phyloP scores from a whole-genome alignment of 495 filamentous ascomycete species.

The Neurospora terricola region DNA sequence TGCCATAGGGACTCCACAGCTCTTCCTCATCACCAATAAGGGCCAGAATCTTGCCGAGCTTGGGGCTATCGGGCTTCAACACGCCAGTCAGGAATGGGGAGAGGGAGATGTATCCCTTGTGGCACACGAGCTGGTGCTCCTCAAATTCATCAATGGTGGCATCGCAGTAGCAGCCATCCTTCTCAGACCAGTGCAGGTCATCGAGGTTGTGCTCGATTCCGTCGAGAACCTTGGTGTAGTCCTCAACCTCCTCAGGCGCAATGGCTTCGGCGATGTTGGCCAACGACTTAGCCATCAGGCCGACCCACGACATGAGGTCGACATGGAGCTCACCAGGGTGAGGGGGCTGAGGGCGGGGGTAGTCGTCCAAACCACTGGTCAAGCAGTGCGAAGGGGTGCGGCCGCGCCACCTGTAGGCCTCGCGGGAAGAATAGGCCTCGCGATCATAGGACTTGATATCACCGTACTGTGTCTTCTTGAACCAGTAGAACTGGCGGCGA shows the following conservation, averaged over 20 bases:
- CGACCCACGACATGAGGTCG: slow-evolving; percentile 93
- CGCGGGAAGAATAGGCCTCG: slow-evolving; percentile 72
- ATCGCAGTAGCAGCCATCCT: slow-evolving; percentile 78
- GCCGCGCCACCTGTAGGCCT: slow-evolving; percentile 94
- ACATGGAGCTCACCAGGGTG: slow-evolving; percentile 96
- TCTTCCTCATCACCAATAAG: slow-evolving; percentile 72
- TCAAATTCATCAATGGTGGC: slow-evolving; percentile 93
- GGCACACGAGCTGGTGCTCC: slow-evolving; percentile 81
- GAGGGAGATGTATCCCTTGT: slow-evolving; percentile 91
- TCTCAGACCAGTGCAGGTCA: slow-evolving; percentile 84
- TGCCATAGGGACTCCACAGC: slow-evolving; percentile 75
- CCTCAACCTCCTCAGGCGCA: slow-evolving; percentile 59
- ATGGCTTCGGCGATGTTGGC: slow-evolving; percentile 66
- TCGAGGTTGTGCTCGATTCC: slow-evolving; percentile 84
- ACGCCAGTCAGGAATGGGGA: slow-evolving; percentile 84
- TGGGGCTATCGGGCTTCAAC: slow-evolving; percentile 58
- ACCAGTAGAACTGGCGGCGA: slow-evolving; percentile 88
- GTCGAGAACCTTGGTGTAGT: slow-evolving; percentile 60
- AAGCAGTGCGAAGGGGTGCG: slow-evolving; percentile 78
- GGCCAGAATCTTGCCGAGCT: slow-evolving; percentile 63
- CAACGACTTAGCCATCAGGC: slow-evolving; percentile 78
- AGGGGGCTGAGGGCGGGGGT: slow-evolving; percentile 89
- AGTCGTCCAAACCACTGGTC: slow-evolving; percentile 91
- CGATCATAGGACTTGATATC: slow-evolving; percentile 88
- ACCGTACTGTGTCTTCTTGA: slow-evolving; percentile 80